Base-by-base conservation (phyloP, 805 yeast species). In the Maudiozyma serrabonitensis region DNA sequence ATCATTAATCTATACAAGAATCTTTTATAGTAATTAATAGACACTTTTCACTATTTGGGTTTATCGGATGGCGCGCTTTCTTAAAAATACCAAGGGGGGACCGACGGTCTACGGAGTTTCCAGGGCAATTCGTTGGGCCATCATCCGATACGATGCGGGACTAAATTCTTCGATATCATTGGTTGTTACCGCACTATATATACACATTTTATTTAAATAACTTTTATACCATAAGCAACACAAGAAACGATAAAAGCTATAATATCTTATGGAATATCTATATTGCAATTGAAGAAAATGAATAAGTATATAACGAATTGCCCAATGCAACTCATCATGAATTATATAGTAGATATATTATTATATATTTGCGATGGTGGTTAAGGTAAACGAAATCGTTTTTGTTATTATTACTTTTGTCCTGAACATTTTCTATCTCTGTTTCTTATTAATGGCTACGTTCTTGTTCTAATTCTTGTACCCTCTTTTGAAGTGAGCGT, bases 401-500 rank as follows among this genome's bases (percentile, higher is more conserved):
- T 2, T 11, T 3, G 12, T 16, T 35, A 35, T n/a, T 2, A 3
- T 16, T 35, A 9, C 6, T 35, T 19, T 21, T 21, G 23, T 21
- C 23, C 23, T 21, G 3, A 8, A 8, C n/a, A 32, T 32, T 32
- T 13, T 32, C 35, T 32, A 31, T 31, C 35, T 32, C 6, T 35
- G 18, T 15, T 11, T 13, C 3, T 39, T 23, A 39, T 6, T 19
- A 19, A 39, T 41, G 32, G 16, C 6, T 26, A 6, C 9, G 32
- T 3, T 15, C 28, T 15, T 43, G 25, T 35, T 37, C 40, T 19
- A 38, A 31, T 37, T 46, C 13, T 21, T 25, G 44, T 6, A 32
- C 41, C 16, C 45, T 45, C 12, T 46, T 34, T 9, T 43, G 41
- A 38, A 57, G 39, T 38, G 68, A 64, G 45, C 69, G 67, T 50